Evolutionary conservation across 495 filamentous ascomycete species (phyloP), one percentile per base, ranked within the genome.

Genomic region (Glonium stellatum): DNA sequence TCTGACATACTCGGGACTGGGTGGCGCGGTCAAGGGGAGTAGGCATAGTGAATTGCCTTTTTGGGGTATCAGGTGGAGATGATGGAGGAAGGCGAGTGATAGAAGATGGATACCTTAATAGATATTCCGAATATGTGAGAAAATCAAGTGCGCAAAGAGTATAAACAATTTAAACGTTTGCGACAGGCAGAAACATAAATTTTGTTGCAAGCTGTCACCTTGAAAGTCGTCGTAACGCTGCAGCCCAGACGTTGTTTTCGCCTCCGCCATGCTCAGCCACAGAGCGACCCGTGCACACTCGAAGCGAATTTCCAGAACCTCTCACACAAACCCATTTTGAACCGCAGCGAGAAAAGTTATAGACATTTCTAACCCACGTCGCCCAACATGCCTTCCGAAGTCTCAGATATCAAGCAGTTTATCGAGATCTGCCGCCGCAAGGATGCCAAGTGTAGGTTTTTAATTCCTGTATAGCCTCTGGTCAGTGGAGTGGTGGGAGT

Each of bases 331-430:
- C 31, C 19, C 9, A 37, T 21, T 22, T 21, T 34, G 52, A 55
- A 55, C 10, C 11, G 10, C 52, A n/a, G 34, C 52, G 27, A 35
- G 12, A 5, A 36, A 27, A 19, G 27, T 55, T 44, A 13, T 13
- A 1, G 18, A 44, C 13, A 13, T 37, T 49, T 23, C 44, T 37
- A 53, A 42, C 35, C 23, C 47, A 47, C 56, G 35, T 21, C 57
- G 11, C 67, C 74, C 81, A 84, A 54, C 65, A 99, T 99, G 93
- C 93, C 93, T 86, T 83, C 84, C 71, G 92, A 97, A 91, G 85
- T 97, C 77, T 87, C 86, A 72, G 95, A 97, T 72, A 97, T 99
- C 87, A 99, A 97, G 89, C 79, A 96, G 82, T 99, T 99, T 87
- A 95, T 99, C 79, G 95, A 99, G 88, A 92, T 97, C 82, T 96